phyloP scores from a whole-genome alignment of 2,329 filamentous ascomycete species.

The Nigrospora sphaerica region DNA sequence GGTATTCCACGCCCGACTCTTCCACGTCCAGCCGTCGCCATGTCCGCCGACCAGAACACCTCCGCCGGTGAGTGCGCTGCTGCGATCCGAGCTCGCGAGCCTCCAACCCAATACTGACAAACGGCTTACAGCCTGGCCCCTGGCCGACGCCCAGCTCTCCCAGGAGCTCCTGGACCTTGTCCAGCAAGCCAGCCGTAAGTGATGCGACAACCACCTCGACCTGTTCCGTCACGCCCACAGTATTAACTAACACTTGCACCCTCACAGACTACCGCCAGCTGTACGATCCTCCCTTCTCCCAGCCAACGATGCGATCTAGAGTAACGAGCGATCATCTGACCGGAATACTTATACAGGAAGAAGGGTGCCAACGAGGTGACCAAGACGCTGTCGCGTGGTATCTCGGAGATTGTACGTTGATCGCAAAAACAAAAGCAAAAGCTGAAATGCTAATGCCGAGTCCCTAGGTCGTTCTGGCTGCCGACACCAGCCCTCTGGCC shows the following conservation, averaged over 20 bases:
- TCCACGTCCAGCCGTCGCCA: slow-evolving; percentile 7
- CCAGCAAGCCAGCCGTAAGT: slow-evolving; percentile 54
- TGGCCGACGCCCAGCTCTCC: slow-evolving; percentile 66
- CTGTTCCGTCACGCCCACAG: not conserved
- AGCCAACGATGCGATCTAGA: not conserved
- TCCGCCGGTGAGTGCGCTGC: not conserved
- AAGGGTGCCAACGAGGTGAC: slow-evolving; percentile 72
- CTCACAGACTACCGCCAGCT: slow-evolving; percentile 57
- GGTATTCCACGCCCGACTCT: not conserved
- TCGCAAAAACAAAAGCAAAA: too few relatives aligned
- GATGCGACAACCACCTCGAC: not conserved
- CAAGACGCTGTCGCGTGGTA: slow-evolving; percentile 87
- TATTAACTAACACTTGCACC: not conserved
- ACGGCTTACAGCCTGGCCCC: slow-evolving; percentile 51
- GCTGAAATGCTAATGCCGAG: too few relatives aligned
- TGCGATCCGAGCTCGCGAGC: too few relatives aligned
- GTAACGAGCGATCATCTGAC: not conserved
- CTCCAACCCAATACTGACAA: not conserved
- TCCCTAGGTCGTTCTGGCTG: slow-evolving; percentile 65
- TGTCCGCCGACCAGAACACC: slow-evolving; percentile 19
- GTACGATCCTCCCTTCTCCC: not conserved
- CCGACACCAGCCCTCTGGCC: slow-evolving; percentile 79
- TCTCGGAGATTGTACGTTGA: slow-evolving; percentile 58
- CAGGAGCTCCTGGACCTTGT: slow-evolving; percentile 79
- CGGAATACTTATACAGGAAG: not conserved